Base-by-base conservation (phyloP, 2,329 filamentous ascomycete species). In the Tolypocladium tundrense region DNA sequence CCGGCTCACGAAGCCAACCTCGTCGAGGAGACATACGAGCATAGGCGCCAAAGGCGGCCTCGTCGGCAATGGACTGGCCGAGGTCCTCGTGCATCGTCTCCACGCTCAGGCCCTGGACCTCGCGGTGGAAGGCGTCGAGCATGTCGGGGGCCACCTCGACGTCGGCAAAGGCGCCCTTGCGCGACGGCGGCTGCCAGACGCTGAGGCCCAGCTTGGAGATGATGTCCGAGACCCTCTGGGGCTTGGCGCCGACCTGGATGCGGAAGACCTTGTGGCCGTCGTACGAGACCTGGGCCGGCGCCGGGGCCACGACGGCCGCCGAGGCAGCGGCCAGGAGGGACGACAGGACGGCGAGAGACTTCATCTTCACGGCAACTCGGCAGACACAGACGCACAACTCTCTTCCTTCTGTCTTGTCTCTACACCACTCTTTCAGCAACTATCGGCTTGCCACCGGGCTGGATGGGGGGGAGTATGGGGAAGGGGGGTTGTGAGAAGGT, bases 231-330 rank as follows among this genome's bases (percentile, higher is more conserved):
- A 77, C 62, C 24, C 64, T 64, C 58, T 63, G 64, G 24, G 67
- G 66, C 54, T 73, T 63, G 50, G 70, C 60, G 21, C 68, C 67
- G 41, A 73, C 70, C 9, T 71, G 65, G n/a, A 78, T 64, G 24
- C 75, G 74, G 55, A 74, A 72, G n/a, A 76, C 75, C 60, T 77
- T 75, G 68, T 74, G 75, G 4, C 76, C 75, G 56, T 74, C 67
- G 58, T 79, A 79, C 0, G 71, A 72, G 6, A 74, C 66, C 40
- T 58, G 59, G 19, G 57, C 39, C 11, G 53, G 33, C 48, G 55
- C 56, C 6, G 58, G 57, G 37, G 58, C 7, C 11, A 45, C 57
- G n/a, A 57, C 58, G 11, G 56, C 60, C 21, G 61, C 58, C 31
- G 60, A 54, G 40, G 59, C 62, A 35, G 59, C 57, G 37, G 62